Conservation (phyloP, 176 grass and related monocot species). For the Carex pumila region DNA sequence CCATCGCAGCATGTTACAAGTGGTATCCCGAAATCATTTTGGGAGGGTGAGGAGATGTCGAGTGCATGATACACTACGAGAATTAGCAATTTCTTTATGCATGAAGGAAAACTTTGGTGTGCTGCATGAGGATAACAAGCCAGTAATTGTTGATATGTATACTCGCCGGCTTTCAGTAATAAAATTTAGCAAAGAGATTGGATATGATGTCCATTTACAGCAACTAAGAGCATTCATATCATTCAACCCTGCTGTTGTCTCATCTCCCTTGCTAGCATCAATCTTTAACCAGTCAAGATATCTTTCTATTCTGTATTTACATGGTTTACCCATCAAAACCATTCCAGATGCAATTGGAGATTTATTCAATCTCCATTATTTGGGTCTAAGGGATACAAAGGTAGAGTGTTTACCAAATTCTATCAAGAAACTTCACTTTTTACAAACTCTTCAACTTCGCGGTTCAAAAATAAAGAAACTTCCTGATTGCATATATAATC, state of each 20-base stretch:
- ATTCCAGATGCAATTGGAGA: constrained; percentile 7
- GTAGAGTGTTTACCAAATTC: not conserved
- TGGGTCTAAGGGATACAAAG: not conserved
- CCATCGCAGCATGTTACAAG: constrained; percentile 38
- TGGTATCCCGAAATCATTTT: constrained; percentile 24
- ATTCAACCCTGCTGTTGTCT: not conserved
- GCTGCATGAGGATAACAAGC: not conserved
- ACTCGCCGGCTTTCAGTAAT: constrained; percentile 23
- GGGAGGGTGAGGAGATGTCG: constrained; percentile 24
- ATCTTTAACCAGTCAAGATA: not conserved
- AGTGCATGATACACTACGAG: constrained; percentile 44
- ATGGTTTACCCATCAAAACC: not conserved
- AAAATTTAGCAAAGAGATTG: not conserved
- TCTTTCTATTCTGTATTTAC: constrained; percentile 20
- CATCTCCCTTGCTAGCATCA: not conserved
- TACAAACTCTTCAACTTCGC: constrained; percentile 26
- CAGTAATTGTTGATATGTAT: not conserved
- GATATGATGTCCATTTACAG: not conserved
- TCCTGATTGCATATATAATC: constrained; percentile 4
- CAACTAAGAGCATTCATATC: constrained; percentile 20
- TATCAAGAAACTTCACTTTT: constrained; percentile 22
- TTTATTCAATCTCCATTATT: constrained; percentile 29
- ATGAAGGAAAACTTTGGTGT: constrained; percentile 28
- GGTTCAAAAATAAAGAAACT: constrained; percentile 12
- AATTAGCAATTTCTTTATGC: constrained; percentile 26